Conservation (phyloP, 2,329 filamentous ascomycete species). For the Colletotrichum abscissum region DNA sequence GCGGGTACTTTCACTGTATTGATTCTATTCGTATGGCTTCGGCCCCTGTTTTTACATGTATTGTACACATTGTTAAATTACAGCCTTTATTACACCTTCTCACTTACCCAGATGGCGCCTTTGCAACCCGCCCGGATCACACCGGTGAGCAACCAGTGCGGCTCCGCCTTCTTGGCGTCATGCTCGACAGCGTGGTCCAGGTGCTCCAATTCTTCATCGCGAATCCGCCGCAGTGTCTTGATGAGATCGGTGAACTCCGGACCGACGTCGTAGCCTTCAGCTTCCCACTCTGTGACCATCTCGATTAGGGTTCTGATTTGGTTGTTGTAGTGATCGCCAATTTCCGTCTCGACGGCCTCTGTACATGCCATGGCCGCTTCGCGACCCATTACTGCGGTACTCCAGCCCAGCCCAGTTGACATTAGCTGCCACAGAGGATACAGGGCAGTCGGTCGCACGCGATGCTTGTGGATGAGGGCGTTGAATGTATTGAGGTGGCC, state of each 20-base stretch:
- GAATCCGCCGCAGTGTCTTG: constrained; percentile 80
- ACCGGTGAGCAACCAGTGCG: constrained; percentile 88
- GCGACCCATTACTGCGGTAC: constrained; percentile 86
- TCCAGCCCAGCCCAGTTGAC: constrained; percentile 87
- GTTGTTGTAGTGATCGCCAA: constrained; percentile 93
- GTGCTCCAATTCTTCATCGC: constrained; percentile 97
- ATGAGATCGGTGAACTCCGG: constrained; percentile 81
- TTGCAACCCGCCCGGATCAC: constrained; percentile 91
- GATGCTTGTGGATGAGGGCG: constrained; percentile 82
- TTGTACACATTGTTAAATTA: constrained; percentile 35
- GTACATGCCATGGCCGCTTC: constrained; percentile 99
- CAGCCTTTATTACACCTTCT: constrained; percentile 65
- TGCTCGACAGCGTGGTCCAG: constrained; percentile 94
- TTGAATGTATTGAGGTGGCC: constrained; percentile 91
- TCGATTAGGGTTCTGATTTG: constrained; percentile 86
- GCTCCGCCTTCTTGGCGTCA: constrained; percentile 89
- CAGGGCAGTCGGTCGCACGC: constrained; percentile 90
- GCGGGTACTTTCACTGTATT: constrained; percentile 7
- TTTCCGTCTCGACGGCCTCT: constrained; percentile 98
- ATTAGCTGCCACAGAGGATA: constrained; percentile 90
- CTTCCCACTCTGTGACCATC: constrained; percentile 83
- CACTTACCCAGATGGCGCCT: constrained; percentile 92
- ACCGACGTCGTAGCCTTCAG: constrained; percentile 82
- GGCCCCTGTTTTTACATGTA: constrained; percentile 34
- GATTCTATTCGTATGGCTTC: constrained; percentile 19